Evolutionary conservation across 2,329 filamentous ascomycete genomes (phyloP), one percentile per base, ranked within the genome.

Genomic region (Cercospora sesami): DNA sequence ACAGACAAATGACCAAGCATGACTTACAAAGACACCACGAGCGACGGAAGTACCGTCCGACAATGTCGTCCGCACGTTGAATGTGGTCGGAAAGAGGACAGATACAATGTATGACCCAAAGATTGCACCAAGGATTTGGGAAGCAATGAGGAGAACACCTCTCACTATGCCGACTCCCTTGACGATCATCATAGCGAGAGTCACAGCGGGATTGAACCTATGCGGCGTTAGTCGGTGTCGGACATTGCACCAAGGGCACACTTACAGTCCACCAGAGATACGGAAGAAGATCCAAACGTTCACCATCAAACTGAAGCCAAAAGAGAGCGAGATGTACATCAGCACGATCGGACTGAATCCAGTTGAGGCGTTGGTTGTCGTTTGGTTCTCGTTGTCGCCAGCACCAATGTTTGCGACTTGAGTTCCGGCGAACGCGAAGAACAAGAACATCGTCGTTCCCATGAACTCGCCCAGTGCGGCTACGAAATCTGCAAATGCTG

Each of bases 361-460:
- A 10, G 68, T 75, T 1, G 68, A 65, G 18, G 72, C 72, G 63
- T 76, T 76, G 6, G 74, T 76, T 1, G 72, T 73, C 10, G 71
- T 69, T 21, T 71, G 68, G 36, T 69, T 65, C 9, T 45, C 59
- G n/a, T 67, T 71, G 30, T 67, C 63, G 18, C 68, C 64, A 12
- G 72, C 66, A 12, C 72, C 72, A 28, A 73, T 80, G 70, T 83
- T 83, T 23, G 81, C 81, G 14, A 83, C 81, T 68, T 83, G 81
- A 0, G 81, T 81, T 3, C 80, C 81, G 0, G 77, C 76, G 59
- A 83, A 80, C 16, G 81, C 81, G 66, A 83, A 82, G 77, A 80
- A 83, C 51, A 83, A 77, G 66, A 83, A 83, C 73, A 83, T 79
- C 18, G 80, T 79, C 0, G 81, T 83, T 28, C 81, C 81, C 28